Evolutionary conservation across 2,329 filamentous ascomycete genomes (phyloP).

Genomic region (Pseudopyricularia cyperi): DNA sequence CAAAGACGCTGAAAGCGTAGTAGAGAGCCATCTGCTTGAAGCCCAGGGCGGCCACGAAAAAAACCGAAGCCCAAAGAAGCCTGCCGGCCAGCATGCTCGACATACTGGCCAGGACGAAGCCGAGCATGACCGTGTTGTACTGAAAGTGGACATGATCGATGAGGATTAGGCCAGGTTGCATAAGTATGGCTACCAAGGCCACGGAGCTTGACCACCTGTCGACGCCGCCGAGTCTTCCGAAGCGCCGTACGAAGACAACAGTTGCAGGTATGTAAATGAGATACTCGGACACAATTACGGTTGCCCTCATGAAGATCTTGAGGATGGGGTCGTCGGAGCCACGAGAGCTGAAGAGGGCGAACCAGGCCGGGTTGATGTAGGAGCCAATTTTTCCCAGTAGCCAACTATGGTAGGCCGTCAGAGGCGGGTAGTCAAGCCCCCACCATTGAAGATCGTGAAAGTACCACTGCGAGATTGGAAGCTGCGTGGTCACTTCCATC

Average conservation of each 20-base stretch:
- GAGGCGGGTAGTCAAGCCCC: constrained; percentile 93
- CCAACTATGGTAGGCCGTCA: constrained; percentile 98
- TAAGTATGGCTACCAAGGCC: constrained; percentile 75
- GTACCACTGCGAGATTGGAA: constrained; percentile 93
- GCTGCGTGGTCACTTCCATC: constrained; percentile 90
- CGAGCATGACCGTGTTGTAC: constrained; percentile 98
- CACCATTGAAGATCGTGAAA: constrained; percentile 95
- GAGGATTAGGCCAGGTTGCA: constrained; percentile 83
- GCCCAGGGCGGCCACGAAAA: constrained; percentile 85
- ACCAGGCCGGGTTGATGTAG: constrained; percentile 73
- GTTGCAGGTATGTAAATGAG: constrained; percentile 76
- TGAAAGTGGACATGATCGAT: constrained; percentile 96
- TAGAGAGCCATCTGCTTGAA: constrained; percentile 99
- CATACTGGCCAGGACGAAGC: constrained; percentile 73
- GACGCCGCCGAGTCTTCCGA: constrained; percentile 62
- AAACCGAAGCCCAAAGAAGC: constrained; percentile 78
- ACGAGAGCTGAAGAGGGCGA: constrained; percentile 69
- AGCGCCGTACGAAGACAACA: constrained; percentile 74
- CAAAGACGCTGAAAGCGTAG: constrained; percentile 86
- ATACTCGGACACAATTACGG: constrained; percentile 83
- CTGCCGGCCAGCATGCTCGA: constrained; percentile 79
- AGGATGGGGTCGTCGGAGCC: constrained; percentile 66
- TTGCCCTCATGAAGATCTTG: constrained; percentile 93
- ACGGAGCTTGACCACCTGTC: constrained; percentile 73
- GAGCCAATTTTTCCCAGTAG: constrained; percentile 76